These are phyloP conservation scores for Albifimbria verrucaria DNA, from an alignment of 2,329 filamentous ascomycete species.

Conservation along the genomic window DNA sequence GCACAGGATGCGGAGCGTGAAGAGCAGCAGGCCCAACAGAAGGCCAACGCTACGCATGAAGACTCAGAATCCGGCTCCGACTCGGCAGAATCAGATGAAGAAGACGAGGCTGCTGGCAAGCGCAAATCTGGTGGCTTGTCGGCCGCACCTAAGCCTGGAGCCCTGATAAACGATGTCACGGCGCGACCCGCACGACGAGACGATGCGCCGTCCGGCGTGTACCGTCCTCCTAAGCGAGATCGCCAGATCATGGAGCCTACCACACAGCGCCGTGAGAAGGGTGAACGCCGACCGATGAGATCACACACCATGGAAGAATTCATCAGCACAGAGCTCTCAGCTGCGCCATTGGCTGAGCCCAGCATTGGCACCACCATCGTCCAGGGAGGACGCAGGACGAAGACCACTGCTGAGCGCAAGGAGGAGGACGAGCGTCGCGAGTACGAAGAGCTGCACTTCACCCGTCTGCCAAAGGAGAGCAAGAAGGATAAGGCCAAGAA, in stretches of 20 bases:
- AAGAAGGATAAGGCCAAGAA: constrained; percentile 81
- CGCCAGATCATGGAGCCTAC: constrained; percentile 79
- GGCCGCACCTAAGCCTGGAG: constrained; percentile 29
- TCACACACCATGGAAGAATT: constrained; percentile 92
- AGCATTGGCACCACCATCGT: constrained; percentile 90
- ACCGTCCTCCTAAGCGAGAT: constrained; percentile 84
- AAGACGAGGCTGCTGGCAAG: constrained; percentile 27
- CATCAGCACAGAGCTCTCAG: constrained; percentile 77
- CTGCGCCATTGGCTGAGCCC: constrained; percentile 77
- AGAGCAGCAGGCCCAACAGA: constrained; percentile 33
- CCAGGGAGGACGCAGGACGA: constrained; percentile 72
- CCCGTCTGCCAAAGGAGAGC: constrained; percentile 77
- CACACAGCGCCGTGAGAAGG: constrained; percentile 52
- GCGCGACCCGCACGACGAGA: constrained; percentile 21
- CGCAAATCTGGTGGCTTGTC: constrained; percentile 21
- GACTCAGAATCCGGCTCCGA: constrained; percentile 23
- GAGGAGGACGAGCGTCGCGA: constrained; percentile 74
- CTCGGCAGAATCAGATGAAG: constrained; percentile 28
- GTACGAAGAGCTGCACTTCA: constrained; percentile 92
- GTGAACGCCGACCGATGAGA: constrained; percentile 61
- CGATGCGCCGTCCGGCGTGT: constrained; percentile 63
- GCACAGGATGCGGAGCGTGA: constrained; percentile 69
- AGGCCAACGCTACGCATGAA: constrained; percentile 21
- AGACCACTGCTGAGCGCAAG: constrained; percentile 71
- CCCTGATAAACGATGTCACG: constrained; percentile 29